Percentiles rank a stretch among this genome's conserved stretches.
phyloP scores from a whole-genome alignment of 2,329 filamentous ascomycete genomes.

The Cladosporium sp. region DNA sequence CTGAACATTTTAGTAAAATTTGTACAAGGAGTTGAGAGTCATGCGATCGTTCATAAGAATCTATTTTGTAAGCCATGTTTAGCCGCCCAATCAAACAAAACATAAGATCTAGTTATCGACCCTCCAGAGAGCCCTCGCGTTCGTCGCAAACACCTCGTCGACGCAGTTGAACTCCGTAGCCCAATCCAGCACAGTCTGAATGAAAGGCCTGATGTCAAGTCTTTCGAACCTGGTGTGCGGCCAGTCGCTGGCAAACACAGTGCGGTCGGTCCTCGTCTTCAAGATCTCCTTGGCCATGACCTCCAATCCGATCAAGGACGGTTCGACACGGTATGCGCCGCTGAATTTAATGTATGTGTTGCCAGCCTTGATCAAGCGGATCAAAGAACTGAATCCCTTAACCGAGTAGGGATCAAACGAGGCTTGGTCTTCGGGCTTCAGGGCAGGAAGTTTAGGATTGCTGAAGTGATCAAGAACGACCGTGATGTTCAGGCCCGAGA shows the following conservation, averaged over 20 bases:
- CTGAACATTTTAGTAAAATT: neutral
- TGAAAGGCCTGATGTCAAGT: conserved; percentile 57
- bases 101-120: neutral
- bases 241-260: conserved; percentile 66
- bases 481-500: conserved; percentile 52
- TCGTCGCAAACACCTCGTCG: conserved; percentile 57
- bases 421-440: conserved; percentile 5
- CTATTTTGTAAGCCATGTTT: neutral
- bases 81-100: neutral
- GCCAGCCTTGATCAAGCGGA: conserved; percentile 50
- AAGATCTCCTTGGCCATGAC: conserved; percentile 55
- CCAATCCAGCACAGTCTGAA: conserved; percentile 57
- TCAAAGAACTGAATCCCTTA: conserved; percentile 52
- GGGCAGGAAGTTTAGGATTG: conserved; percentile 30
- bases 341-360: conserved; percentile 61
- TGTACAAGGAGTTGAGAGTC: neutral
- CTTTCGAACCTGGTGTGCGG: conserved; percentile 64
- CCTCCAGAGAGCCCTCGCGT: conserved; percentile 55
- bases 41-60: neutral
- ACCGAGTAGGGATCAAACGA: conserved; percentile 10
- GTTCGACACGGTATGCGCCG: conserved; percentile 57
- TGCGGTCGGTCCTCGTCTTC: conserved; percentile 46
- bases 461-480: conserved; percentile 65
- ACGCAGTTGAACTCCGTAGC: conserved; percentile 47
- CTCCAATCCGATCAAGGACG: conserved; percentile 42